These are phyloP conservation scores for Dorcoceras hygrometricum DNA, from an alignment of 257 asterid species.

Conservation along the genomic window DNA sequence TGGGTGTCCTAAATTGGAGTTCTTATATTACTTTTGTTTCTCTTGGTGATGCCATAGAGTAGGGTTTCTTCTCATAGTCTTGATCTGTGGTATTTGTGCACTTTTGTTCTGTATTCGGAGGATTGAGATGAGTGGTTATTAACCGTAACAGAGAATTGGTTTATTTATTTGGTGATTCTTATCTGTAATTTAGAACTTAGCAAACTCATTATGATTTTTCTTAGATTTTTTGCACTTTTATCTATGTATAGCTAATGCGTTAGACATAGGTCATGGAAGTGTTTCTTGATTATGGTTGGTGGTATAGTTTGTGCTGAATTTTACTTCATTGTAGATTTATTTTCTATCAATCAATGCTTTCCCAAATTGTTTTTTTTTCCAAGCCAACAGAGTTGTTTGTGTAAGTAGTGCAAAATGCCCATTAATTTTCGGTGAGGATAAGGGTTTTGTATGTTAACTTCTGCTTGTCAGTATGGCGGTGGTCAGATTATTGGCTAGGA, in stretches of 20 bases:
- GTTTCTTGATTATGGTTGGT: background rate
- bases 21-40: too few species aligned
- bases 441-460: background rate
- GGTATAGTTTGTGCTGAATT: background rate
- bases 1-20: background rate
- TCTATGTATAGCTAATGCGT: background rate
- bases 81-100: background rate
- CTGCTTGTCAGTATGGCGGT: background rate
- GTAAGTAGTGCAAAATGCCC: background rate
- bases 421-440: background rate
- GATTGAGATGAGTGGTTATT: background rate
- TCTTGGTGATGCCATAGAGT: constrained; percentile 2
- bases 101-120: constrained; percentile 20
- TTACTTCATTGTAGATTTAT: too few species aligned
- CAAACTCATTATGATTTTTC: background rate
- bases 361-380: background rate
- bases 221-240: background rate
- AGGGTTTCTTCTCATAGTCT: background rate
- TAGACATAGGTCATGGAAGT: background rate
- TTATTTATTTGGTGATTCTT: too few species aligned
- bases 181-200: background rate
- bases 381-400: background rate
- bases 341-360: background rate
- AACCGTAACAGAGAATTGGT: background rate
- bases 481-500: background rate